Evolutionary conservation across 306 rosid species (phyloP).

Genomic region (Rosa chinensis): DNA sequence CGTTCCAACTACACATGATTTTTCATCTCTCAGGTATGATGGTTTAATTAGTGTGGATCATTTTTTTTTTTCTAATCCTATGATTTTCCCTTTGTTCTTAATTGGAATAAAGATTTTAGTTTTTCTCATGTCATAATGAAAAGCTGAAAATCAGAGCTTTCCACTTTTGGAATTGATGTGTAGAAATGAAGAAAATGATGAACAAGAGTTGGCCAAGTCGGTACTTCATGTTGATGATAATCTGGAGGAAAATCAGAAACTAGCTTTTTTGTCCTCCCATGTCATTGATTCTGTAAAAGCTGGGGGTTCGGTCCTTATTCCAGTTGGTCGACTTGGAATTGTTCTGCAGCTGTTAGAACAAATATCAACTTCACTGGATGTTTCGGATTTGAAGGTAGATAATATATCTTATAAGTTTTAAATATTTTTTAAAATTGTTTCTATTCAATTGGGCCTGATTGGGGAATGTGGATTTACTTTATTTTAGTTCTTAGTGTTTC

Average conservation of each 20-base stretch:
- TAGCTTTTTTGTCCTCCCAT: slow-evolving; percentile 57
- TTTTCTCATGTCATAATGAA: background rate
- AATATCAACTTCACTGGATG: slow-evolving; percentile 55
- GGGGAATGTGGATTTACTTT: background rate
- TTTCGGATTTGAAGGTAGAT: slow-evolving; percentile 59
- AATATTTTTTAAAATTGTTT: background rate
- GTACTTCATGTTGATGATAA: slow-evolving; percentile 40
- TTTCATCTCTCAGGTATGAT: slow-evolving; percentile 43
- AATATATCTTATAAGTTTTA: background rate
- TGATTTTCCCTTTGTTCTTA: background rate
- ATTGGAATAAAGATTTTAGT: background rate
- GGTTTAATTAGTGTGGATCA: slow-evolving; percentile 7
- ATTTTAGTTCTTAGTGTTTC: background rate
- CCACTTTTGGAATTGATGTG: slow-evolving; percentile 17
- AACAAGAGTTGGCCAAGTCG: slow-evolving; percentile 37
- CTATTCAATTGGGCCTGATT: background rate
- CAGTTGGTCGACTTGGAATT: slow-evolving; percentile 59
- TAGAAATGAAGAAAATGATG: slow-evolving; percentile 28
- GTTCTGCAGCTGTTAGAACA: slow-evolving; percentile 76
- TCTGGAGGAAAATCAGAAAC: slow-evolving; percentile 63
- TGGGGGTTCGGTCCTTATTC: slow-evolving; percentile 89
- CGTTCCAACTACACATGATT: slow-evolving; percentile 20
- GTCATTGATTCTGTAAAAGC: slow-evolving; percentile 55
- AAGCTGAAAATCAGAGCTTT: background rate
- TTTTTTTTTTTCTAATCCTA: background rate